These are phyloP conservation scores for Blastobotrys raffinosifermentans DNA, from an alignment of 1,139 yeast species.

Conservation along the genomic window DNA sequence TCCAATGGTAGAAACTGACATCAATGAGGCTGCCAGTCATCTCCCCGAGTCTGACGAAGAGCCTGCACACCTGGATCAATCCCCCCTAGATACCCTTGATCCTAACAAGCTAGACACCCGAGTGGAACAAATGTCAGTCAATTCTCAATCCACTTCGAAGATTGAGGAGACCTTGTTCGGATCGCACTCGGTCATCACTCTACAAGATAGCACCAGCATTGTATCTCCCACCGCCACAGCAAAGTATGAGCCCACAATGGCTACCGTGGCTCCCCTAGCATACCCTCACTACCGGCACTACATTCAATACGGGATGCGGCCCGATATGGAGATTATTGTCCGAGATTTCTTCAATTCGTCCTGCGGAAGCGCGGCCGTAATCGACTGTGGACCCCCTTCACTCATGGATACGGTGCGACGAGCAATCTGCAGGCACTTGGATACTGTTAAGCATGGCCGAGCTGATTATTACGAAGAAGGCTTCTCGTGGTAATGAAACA, in stretches of 20 bases:
- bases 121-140: too few species aligned
- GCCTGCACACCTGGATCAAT: too few species aligned
- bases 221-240: too few species aligned
- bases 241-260: slow-evolving; percentile 1
- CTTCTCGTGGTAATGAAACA: slow-evolving; percentile 29
- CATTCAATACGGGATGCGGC: slow-evolving; percentile 18
- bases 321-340: slow-evolving; percentile 23
- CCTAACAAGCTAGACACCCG: too few species aligned
- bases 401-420: slow-evolving; percentile 34
- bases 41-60: too few species aligned
- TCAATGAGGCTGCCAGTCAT: too few species aligned
- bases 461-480: slow-evolving; percentile 37
- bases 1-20: too few species aligned
- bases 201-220: too few species aligned
- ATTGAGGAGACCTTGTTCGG: too few species aligned
- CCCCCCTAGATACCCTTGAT: too few species aligned
- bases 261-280: slow-evolving; percentile 4
- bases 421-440: slow-evolving; percentile 26
- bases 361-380: slow-evolving; percentile 31
- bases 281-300: slow-evolving; percentile 6
- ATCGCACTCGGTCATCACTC: too few species aligned
- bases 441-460: slow-evolving; percentile 28
- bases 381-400: slow-evolving; percentile 36
- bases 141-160: too few species aligned
- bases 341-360: slow-evolving; percentile 22